These are phyloP conservation scores for Neurospora sp. DNA, from an alignment of 495 filamentous ascomycete species.

Conservation along the genomic window DNA sequence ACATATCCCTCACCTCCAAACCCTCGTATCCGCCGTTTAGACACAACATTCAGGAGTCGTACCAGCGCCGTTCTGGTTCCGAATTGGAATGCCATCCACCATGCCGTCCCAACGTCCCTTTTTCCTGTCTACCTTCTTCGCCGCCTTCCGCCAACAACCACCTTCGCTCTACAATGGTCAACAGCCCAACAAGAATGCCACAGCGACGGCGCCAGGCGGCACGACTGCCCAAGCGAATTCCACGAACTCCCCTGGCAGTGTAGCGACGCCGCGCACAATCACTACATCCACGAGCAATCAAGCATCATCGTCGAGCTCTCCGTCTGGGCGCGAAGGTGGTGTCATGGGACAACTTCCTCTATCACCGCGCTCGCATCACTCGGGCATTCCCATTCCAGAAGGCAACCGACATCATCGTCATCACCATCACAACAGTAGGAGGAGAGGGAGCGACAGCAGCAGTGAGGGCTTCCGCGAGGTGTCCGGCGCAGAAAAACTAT, in stretches of 20 bases:
- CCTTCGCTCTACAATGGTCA: slow-evolving; percentile 23
- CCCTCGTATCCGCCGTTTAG: not conserved
- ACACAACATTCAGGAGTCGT: not conserved
- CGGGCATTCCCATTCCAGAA: slow-evolving; percentile 28
- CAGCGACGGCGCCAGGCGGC: slow-evolving; percentile 17
- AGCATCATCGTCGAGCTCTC: slow-evolving; percentile 20
- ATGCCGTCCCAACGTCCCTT: slow-evolving; percentile 76
- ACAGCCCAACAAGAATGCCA: slow-evolving; percentile 36
- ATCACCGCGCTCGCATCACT: slow-evolving; percentile 27
- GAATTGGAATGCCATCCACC: slow-evolving; percentile 9
- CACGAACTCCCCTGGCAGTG: slow-evolving; percentile 3
- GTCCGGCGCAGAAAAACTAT: slow-evolving; percentile 67
- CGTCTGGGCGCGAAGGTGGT: slow-evolving; percentile 25
- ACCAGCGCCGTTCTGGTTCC: not conserved
- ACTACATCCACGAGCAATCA: slow-evolving; percentile 18
- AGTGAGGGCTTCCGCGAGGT: slow-evolving; percentile 72
- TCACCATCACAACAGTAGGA: slow-evolving; percentile 23
- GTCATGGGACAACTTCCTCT: slow-evolving; percentile 35
- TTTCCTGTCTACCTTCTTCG: slow-evolving; percentile 72
- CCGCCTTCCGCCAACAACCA: slow-evolving; percentile 57
- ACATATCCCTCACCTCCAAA: not conserved
- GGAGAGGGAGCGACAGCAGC: slow-evolving; percentile 70
- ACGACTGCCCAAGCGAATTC: slow-evolving; percentile 7
- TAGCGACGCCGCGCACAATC: slow-evolving; percentile 21
- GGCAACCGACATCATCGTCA: slow-evolving; percentile 15